phyloP scores from a whole-genome alignment of 129 eudicot species.

The Flaveria bidentis region DNA sequence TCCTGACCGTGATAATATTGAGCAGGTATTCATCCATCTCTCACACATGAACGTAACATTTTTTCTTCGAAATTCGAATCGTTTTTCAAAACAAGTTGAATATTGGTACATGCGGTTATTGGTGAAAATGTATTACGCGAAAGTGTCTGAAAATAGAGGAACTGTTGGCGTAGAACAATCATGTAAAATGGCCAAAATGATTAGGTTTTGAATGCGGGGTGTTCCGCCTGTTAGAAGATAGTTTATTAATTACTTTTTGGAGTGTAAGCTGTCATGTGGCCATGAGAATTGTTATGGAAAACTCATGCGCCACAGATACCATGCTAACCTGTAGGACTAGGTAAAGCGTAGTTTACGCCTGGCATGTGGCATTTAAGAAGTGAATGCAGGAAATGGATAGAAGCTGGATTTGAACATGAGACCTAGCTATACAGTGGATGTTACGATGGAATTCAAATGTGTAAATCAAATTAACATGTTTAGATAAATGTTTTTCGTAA shows the following conservation, averaged over 20 bases:
- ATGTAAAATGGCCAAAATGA: not conserved
- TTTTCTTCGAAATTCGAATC: not conserved
- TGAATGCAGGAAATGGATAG: not conserved
- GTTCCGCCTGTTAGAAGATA: not conserved
- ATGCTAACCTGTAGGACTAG: not conserved
- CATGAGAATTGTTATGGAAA: not conserved
- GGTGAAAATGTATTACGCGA: slow-evolving; percentile 3
- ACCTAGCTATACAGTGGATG: not conserved
- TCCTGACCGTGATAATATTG: slow-evolving; percentile 65
- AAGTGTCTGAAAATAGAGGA: too few species aligned
- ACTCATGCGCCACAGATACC: not conserved
- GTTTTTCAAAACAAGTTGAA: not conserved
- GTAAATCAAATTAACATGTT: not conserved
- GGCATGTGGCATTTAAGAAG: not conserved
- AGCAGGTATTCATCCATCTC: slow-evolving; percentile 48
- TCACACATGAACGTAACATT: not conserved
- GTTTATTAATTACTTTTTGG: slow-evolving; percentile 12
- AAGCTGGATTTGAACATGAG: not conserved
- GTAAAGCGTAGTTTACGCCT: not conserved
- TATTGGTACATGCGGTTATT: not conserved
- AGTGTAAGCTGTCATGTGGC: not conserved
- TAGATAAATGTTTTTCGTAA: not conserved
- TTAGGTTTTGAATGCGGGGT: not conserved
- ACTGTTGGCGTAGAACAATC: not conserved
- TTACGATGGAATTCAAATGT: not conserved